These are phyloP conservation scores for Pichiaceae sp. DNA, from an alignment of 1,139 yeast genomes.

Conservation along the genomic window DNA sequence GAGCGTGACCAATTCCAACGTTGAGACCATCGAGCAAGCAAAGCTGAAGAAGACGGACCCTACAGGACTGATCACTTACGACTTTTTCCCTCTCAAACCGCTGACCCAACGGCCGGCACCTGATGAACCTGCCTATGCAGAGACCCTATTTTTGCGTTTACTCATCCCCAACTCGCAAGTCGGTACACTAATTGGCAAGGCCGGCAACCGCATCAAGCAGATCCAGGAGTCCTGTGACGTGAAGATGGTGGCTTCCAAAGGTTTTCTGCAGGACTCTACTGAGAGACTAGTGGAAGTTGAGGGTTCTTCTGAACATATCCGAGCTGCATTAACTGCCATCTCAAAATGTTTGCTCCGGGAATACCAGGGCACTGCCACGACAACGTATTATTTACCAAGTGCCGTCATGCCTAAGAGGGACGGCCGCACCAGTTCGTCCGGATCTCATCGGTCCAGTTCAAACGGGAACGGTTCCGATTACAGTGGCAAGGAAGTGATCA, in stretches of 20 bases:
- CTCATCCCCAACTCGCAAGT: constrained; percentile 80
- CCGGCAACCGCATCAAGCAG: constrained; percentile 73
- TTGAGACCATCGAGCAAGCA: constrained; percentile 15
- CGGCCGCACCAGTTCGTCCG: neutral
- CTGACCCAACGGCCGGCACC: constrained; percentile 42
- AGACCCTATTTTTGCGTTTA: constrained; percentile 55
- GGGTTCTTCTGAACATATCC: constrained; percentile 63
- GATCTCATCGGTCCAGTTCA: constrained; percentile 1
- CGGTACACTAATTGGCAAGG: constrained; percentile 87
- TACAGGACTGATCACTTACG: constrained; percentile 29
- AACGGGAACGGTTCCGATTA: neutral
- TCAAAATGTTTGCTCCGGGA: constrained; percentile 73
- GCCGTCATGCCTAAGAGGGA: constrained; percentile 18
- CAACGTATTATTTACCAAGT: constrained; percentile 58
- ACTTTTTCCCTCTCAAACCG: constrained; percentile 56
- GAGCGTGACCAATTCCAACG: constrained; percentile 39
- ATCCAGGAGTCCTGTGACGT: constrained; percentile 65
- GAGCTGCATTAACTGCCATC: constrained; percentile 49
- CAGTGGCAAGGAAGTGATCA: constrained; percentile 25
- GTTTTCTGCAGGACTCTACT: constrained; percentile 73
- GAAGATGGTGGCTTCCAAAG: constrained; percentile 84
- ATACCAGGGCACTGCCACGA: constrained; percentile 56
- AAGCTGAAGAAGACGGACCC: constrained; percentile 18
- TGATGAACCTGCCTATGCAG: constrained; percentile 30
- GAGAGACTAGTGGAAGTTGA: constrained; percentile 87